These are phyloP conservation scores for Skeletonema marinoi DNA, from an alignment of 108 stramenopile genomes.

Conservation along the genomic window DNA sequence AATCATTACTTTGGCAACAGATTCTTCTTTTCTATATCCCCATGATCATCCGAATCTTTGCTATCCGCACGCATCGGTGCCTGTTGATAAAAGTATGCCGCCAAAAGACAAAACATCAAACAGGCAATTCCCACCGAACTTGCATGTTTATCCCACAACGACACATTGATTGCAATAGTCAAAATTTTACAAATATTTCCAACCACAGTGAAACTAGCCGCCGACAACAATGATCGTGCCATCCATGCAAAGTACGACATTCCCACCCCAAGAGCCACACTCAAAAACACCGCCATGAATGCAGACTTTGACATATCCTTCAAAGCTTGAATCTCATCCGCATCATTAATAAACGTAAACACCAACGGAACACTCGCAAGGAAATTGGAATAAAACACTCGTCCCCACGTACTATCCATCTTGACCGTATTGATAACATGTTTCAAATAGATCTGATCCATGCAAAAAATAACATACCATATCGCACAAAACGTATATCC, in stretches of 20 bases:
- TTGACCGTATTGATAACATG: slow-evolving; percentile 71
- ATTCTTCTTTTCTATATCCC: slow-evolving; percentile 5
- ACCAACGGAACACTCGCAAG: slow-evolving; percentile 57
- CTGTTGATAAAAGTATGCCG: slow-evolving; percentile 68
- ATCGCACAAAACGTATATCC: slow-evolving; percentile 59
- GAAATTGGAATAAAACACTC: slow-evolving; percentile 70
- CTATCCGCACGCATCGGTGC: slow-evolving; percentile 52
- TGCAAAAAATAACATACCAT: slow-evolving; percentile 63
- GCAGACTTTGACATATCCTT: slow-evolving; percentile 35
- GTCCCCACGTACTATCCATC: slow-evolving; percentile 73
- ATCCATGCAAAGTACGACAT: slow-evolving; percentile 75
- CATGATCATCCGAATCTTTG: slow-evolving; percentile 43
- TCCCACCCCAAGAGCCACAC: slow-evolving; percentile 56
- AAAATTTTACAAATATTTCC: slow-evolving; percentile 69
- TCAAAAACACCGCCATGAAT: slow-evolving; percentile 42
- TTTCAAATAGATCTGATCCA: slow-evolving; percentile 75
- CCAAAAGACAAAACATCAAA: slow-evolving; percentile 56
- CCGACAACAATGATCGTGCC: slow-evolving; percentile 56
- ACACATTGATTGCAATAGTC: slow-evolving; percentile 61
- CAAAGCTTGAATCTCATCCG: slow-evolving; percentile 47
- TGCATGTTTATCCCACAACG: slow-evolving; percentile 69
- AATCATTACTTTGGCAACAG: slow-evolving; percentile 37
- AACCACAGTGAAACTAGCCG: slow-evolving; percentile 68
- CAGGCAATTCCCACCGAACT: slow-evolving; percentile 50
- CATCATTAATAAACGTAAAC: slow-evolving; percentile 44